phyloP scores from a whole-genome alignment of 2,329 filamentous ascomycete species.

The Podosphaera leucotricha region DNA sequence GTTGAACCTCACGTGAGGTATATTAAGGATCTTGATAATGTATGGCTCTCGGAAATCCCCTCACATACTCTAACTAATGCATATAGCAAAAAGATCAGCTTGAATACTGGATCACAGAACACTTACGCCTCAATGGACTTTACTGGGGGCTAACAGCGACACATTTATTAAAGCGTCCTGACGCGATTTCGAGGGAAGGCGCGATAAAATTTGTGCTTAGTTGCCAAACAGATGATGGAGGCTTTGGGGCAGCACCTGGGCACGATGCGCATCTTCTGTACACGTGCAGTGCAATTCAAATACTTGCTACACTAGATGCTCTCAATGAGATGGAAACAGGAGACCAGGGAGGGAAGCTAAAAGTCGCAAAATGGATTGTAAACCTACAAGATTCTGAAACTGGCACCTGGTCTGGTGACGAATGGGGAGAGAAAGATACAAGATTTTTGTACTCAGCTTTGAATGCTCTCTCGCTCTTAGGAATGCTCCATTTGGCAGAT shows the following conservation, averaged over 20 bases:
- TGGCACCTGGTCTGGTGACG: conserved; percentile 78
- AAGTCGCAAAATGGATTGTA: conserved; percentile 67
- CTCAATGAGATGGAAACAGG: conserved; percentile 55
- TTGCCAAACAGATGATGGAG: conserved; percentile 73
- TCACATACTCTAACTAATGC: conserved; percentile 9
- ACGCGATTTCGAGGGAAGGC: conserved; percentile 56
- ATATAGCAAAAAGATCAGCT: conserved; percentile 67
- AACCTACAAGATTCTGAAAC: conserved; percentile 55
- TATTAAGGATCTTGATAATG: conserved; percentile 75
- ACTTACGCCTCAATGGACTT: conserved; percentile 79
- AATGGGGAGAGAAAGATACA: conserved; percentile 93
- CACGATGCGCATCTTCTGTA: conserved; percentile 95
- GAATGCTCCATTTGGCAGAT: conserved; percentile 48
- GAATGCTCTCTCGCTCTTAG: conserved; percentile 69
- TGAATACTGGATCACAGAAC: conserved; percentile 95
- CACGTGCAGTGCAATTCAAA: conserved; percentile 85
- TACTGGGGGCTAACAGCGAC: conserved; percentile 91
- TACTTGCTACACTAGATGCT: conserved; percentile 67
- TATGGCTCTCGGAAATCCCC: conserved; percentile 22
- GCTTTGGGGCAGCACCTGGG: conserved; percentile 79
- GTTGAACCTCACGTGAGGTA: conserved; percentile 54
- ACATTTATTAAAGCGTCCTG: conserved; percentile 58
- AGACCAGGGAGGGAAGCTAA: conserved; percentile 30
- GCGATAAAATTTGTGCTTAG: conserved; percentile 85
- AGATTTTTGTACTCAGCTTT: conserved; percentile 81